Base-by-base conservation (phyloP, 805 yeast species). In the Saturnispora quitensis region DNA sequence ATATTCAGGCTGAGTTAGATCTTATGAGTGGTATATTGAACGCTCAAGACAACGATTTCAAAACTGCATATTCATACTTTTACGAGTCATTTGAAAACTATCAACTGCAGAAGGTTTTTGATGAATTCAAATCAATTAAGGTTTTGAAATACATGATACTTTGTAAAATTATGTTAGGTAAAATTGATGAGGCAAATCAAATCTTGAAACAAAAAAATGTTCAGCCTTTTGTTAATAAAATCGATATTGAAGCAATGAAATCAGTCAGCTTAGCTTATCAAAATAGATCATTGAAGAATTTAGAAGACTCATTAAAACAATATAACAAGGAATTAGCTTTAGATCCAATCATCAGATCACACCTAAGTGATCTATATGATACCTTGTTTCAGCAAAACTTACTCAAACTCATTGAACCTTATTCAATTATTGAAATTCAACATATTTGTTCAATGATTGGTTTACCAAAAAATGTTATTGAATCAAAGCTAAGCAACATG, bases 31-130 rank as follows among this genome's bases (percentile, higher is more conserved):
- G 99, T 60, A 82, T 91, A 51, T 76, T 93, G 56, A 95, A 91
- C 71, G 96, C 97, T 38, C 97, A 93, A 69, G 98, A 93, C 62
- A 87, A 87, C 67, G 99, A 93, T 68, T 95, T 87, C 72, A 86
- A 88, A 65, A 93, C 99, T 10, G 96, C 98, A 12, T 93, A 78
- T 64, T 89, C 97, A 6, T 93, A 93, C 68, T 93, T 93, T 63
- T 90, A 80, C 63, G 99, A 93, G 70, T 84, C 97, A 18, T 89
- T 91, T 62, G 99, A 93, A 68, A 91, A 91, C 43, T 93, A 80
- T 68, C 82, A 82, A 63, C 69, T 74, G 55, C 68, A 71, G 52
- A 48, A 53, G 45, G 33, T 40, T 18, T 45, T 38, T 22, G 84
- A 84, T 53, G 62, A 58, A 15, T 47, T 48, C 9, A 61, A 62